Percentiles rank a stretch among this genome's conserved stretches.
Evolutionary conservation across 768 basidiomycete genomes (phyloP).

Genomic region (Saitozyma podzolica): DNA sequence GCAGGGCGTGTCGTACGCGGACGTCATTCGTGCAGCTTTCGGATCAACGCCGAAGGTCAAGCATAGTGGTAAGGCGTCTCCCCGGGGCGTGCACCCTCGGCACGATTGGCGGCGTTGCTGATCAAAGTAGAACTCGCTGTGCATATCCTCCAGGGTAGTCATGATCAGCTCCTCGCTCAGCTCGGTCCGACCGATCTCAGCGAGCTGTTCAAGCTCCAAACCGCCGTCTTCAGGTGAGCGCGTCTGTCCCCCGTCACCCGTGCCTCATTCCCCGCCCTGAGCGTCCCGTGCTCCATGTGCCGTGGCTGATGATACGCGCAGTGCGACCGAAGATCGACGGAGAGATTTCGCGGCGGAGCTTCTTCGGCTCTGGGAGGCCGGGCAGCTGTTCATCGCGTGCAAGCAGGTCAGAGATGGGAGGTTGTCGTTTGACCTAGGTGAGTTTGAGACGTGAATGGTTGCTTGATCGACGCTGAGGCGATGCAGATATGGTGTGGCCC

Average conservation of each 20-base stretch:
- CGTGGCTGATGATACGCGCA: constrained; percentile 1
- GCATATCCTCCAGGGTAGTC: background rate
- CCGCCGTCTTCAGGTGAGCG: constrained; percentile 13
- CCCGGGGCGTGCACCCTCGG: no score
- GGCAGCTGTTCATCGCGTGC: constrained; percentile 21
- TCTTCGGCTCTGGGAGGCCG: constrained; percentile 24
- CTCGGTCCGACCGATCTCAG: background rate
- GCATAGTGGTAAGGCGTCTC: constrained; percentile 13
- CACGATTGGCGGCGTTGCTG: background rate
- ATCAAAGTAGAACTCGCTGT: constrained; percentile 3
- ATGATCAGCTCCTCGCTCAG: constrained; percentile 1
- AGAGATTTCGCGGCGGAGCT: constrained; percentile 24
- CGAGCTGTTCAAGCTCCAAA: constrained; percentile 15
- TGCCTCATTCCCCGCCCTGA: background rate
- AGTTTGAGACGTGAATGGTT: constrained; percentile 1
- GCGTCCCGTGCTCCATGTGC: no score
- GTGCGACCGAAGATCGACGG: constrained; percentile 6
- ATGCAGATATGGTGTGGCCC: constrained; percentile 31
- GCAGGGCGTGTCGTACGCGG: constrained; percentile 27
- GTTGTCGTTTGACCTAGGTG: constrained; percentile 32
- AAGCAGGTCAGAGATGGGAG: constrained; percentile 12
- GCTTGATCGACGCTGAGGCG: background rate
- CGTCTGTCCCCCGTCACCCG: background rate
- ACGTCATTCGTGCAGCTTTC: constrained; percentile 22
- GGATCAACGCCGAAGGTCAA: constrained; percentile 6